Evolutionary conservation across 1,139 yeast species (phyloP), one percentile per base, ranked within the genome.

Genomic region (Hyphopichia khmerensis): DNA sequence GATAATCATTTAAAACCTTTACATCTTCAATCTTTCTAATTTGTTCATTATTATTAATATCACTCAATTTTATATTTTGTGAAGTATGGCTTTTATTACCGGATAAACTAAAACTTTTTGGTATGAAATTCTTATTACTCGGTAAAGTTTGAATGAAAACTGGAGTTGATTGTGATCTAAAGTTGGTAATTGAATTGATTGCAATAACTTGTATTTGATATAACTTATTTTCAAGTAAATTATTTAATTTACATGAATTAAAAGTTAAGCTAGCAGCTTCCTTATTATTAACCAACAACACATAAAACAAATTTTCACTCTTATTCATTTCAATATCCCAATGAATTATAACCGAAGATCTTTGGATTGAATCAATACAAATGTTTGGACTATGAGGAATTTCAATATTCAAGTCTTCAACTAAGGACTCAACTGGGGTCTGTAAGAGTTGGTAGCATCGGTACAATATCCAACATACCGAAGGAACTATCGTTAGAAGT

Each of bases 331-430:
- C 66, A 18, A 71, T 60, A 48, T 72, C 77, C 79, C 79, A 73
- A 48, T 71, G 78, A 30, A 73, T 55, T 16, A 67, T 60, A 10
- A 69, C 67, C 21, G 69, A 60, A 27, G 48, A 48, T 26, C 52
- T 46, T 17, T 59, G 55, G 38, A 73, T 57, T 39, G 67, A 59
- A 51, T 73, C 78, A 27, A 73, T 62, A 47, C 75, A 70, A 29
- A 72, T 60, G 29, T 49, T 57, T 17, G 78, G 77, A 4, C 67
- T 52, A 46, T 67, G 72, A 9, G 79, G 79, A 33, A 73, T 69
- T 41, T 69, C 74, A 37, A 71, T 62, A 46, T 67, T 63, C 40
- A 72, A 55, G 44, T 65, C 74, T 18, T 60, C 60, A 4, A 69
- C 60, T 30, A 69, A 52, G 43, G 62, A 65, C 34, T 66, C 69